Evolutionary conservation across 2,329 filamentous ascomycete species (phyloP).

Genomic region (Aureobasidium uvarum): DNA sequence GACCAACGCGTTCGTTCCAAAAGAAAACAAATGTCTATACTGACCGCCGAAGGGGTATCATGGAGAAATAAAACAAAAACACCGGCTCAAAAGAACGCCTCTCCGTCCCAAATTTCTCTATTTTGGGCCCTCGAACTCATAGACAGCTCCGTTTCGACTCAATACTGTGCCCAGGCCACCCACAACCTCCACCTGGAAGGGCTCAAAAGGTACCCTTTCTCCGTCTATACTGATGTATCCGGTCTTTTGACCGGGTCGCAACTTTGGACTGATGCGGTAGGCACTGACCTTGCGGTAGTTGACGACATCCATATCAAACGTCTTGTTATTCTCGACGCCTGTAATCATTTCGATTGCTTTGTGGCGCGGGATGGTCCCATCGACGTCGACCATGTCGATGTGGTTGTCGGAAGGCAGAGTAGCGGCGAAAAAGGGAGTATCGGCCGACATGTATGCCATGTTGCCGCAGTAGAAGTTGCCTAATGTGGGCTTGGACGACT

Average conservation of each 20-base stretch:
- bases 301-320: slow-evolving; percentile 78
- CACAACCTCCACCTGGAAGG: slow-evolving; percentile 90
- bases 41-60: slow-evolving; percentile 6
- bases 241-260: slow-evolving; percentile 53
- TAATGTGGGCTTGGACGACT: slow-evolving; percentile 70
- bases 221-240: slow-evolving; percentile 95
- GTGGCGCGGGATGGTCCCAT: slow-evolving; percentile 67
- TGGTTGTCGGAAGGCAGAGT: slow-evolving; percentile 79
- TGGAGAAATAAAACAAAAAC: neutral
- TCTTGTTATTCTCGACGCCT: slow-evolving; percentile 67
- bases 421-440: slow-evolving; percentile 83
- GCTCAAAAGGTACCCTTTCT: slow-evolving; percentile 79
- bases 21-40: neutral
- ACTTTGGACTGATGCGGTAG: slow-evolving; percentile 72
- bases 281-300: slow-evolving; percentile 82
- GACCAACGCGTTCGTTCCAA: neutral
- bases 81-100: neutral
- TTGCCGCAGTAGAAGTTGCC: slow-evolving; percentile 95
- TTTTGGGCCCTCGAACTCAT: slow-evolving; percentile 56
- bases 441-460: slow-evolving; percentile 87
- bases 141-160: slow-evolving; percentile 68
- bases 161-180: slow-evolving; percentile 78
- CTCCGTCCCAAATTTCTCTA: neutral
- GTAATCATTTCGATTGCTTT: slow-evolving; percentile 69
- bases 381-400: slow-evolving; percentile 78